Evolutionary conservation across 352 stramenopile genomes (phyloP).

Genomic region (Peronosclerospora sorghi): DNA sequence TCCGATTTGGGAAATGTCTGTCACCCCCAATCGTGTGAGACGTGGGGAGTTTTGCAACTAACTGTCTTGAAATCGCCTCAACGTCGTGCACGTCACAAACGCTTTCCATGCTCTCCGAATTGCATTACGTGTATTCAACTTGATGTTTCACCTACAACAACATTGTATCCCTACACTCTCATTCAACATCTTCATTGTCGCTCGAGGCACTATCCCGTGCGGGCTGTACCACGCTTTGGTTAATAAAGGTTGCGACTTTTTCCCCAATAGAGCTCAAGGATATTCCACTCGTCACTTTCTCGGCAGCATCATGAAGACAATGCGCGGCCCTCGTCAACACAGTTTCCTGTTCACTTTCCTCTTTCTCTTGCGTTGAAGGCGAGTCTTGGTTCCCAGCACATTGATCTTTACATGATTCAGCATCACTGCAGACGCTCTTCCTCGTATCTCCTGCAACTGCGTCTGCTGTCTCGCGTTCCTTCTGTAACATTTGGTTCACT

Average conservation of each 20-base stretch:
- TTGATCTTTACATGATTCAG: background rate
- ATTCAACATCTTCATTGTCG: background rate
- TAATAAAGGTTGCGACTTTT: background rate
- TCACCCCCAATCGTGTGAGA: background rate
- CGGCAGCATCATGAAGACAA: conserved; percentile 1
- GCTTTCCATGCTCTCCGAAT: background rate
- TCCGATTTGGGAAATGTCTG: background rate
- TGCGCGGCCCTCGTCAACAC: background rate
- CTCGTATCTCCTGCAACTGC: background rate
- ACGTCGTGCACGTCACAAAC: background rate
- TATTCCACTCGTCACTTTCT: conserved; percentile 1
- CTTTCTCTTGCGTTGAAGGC: background rate
- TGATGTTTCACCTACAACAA: background rate
- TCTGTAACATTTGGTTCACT: background rate
- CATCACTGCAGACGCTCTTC: background rate
- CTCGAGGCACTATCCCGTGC: background rate
- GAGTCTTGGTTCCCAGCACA: background rate
- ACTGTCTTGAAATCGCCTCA: background rate
- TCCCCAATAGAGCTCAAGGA: background rate
- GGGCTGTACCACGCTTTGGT: background rate
- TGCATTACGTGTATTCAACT: background rate
- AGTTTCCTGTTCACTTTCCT: background rate
- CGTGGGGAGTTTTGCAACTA: background rate
- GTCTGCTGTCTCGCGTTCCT: background rate
- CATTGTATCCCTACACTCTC: background rate